Percentiles rank a stretch among this genome's conserved stretches.
Conservation (phyloP, 2,329 filamentous ascomycete species). For the Dendrostoma leiphaemia region DNA sequence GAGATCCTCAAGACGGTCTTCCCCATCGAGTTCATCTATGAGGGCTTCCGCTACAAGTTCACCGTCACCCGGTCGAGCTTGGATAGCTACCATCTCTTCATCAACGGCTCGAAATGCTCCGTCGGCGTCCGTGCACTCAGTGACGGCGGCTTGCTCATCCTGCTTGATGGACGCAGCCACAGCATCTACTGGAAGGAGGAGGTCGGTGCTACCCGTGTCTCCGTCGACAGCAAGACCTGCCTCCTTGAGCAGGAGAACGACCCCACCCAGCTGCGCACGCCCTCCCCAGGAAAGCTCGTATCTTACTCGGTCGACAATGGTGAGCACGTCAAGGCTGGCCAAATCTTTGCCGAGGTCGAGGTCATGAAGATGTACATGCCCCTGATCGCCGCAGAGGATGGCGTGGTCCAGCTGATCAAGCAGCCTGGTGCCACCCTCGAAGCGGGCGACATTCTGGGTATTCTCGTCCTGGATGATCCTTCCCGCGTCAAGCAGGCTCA, state of each 20-base stretch:
- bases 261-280: conserved; percentile 91
- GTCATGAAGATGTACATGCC: conserved; percentile 99
- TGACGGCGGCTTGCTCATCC: conserved; percentile 88
- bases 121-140: conserved; percentile 90
- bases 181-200: conserved; percentile 99
- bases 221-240: conserved; percentile 97
- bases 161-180: conserved; percentile 90
- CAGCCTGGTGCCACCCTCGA: conserved; percentile 97
- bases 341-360: conserved; percentile 94
- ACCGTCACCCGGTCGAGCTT: conserved; percentile 88
- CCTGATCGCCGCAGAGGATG: conserved; percentile 89
- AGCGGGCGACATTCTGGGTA: conserved; percentile 97
- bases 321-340: conserved; percentile 85
- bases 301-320: conserved; percentile 97
- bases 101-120: conserved; percentile 95
- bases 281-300: conserved; percentile 95
- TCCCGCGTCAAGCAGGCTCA: conserved; percentile 95
- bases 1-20: conserved; percentile 98
- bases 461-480: conserved; percentile 91
- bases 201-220: conserved; percentile 90
- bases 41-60: conserved; percentile 95
- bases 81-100: conserved; percentile 97
- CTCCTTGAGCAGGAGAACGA: conserved; percentile 98
- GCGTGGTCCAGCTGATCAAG: conserved; percentile 97
- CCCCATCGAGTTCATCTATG: conserved; percentile 97